A percentile compares a stretch with the other conserved stretches of the same genome.
phyloP scores from a whole-genome alignment of 2,329 filamentous ascomycete genomes.

The Aulographum hederae region DNA sequence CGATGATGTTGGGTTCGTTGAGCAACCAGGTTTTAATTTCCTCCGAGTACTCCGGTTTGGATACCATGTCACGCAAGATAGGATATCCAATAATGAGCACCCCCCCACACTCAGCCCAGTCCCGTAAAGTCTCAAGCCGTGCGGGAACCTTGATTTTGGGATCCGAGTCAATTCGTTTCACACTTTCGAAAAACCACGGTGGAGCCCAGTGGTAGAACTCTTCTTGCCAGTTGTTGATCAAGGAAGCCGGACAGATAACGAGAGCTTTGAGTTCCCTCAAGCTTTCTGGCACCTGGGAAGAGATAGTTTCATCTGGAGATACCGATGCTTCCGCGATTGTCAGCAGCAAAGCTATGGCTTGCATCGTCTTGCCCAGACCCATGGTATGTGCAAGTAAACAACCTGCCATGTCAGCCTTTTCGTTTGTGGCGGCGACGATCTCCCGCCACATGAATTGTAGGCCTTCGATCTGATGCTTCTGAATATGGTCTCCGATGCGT shows the following conservation, averaged over 20 bases:
- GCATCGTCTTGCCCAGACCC: constrained; percentile 87
- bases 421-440: constrained; percentile 42
- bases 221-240: constrained; percentile 70
- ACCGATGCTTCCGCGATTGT: constrained; percentile 48
- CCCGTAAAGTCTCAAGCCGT: not conserved
- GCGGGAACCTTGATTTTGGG: constrained; percentile 7
- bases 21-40: constrained; percentile 26
- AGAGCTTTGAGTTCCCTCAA: constrained; percentile 47
- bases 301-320: constrained; percentile 38
- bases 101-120: constrained; percentile 32
- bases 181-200: constrained; percentile 12
- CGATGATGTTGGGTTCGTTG: constrained; percentile 47
- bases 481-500: constrained; percentile 46
- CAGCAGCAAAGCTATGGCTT: constrained; percentile 67
- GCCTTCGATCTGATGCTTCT: constrained; percentile 64
- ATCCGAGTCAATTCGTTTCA: constrained; percentile 34
- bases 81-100: constrained; percentile 61
- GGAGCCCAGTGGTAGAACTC: constrained; percentile 54
- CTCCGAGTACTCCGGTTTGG: constrained; percentile 2
- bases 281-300: constrained; percentile 47
- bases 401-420: too few relatives aligned
- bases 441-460: constrained; percentile 83
- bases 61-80: constrained; percentile 37
- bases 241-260: constrained; percentile 54
- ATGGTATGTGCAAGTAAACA: constrained; percentile 78